Conservation (phyloP, 2,329 filamentous ascomycete species). For the Hirsutella minnesotensis region DNA sequence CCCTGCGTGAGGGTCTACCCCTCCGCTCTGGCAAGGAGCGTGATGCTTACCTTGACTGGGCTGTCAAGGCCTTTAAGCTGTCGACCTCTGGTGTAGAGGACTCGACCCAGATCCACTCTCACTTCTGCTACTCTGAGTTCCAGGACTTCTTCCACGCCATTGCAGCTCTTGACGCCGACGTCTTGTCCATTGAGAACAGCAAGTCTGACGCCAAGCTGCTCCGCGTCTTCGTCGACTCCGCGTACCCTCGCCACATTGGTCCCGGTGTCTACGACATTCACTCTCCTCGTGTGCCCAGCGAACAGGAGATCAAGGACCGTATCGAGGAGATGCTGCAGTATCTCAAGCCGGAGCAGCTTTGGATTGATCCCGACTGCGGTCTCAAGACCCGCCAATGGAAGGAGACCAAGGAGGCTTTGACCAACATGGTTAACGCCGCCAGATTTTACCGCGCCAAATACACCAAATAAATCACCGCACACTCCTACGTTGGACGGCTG, state of each 20-base stretch:
- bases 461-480: constrained; percentile 39
- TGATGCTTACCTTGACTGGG: constrained; percentile 94
- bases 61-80: constrained; percentile 95
- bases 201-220: constrained; percentile 99
- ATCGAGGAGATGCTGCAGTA: constrained; percentile 96
- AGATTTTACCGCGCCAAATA: constrained; percentile 93
- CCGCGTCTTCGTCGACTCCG: constrained; percentile 94
- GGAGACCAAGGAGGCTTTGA: constrained; percentile 92
- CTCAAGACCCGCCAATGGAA: constrained; percentile 98
- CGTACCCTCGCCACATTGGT: constrained; percentile 95
- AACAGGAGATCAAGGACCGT: constrained; percentile 97
- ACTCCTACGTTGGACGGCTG: not conserved
- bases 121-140: constrained; percentile 99
- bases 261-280: constrained; percentile 99
- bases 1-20: constrained; percentile 97
- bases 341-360: constrained; percentile 97
- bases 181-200: constrained; percentile 99
- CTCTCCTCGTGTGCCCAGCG: constrained; percentile 90
- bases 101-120: constrained; percentile 97
- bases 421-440: constrained; percentile 96
- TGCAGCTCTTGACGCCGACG: constrained; percentile 91
- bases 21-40: constrained; percentile 90
- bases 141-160: constrained; percentile 99
- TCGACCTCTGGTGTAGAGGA: constrained; percentile 87
- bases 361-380: constrained; percentile 99